Conservation (phyloP, 1,284 basidiomycete genomes). For the Macrocystidia cucumis region DNA sequence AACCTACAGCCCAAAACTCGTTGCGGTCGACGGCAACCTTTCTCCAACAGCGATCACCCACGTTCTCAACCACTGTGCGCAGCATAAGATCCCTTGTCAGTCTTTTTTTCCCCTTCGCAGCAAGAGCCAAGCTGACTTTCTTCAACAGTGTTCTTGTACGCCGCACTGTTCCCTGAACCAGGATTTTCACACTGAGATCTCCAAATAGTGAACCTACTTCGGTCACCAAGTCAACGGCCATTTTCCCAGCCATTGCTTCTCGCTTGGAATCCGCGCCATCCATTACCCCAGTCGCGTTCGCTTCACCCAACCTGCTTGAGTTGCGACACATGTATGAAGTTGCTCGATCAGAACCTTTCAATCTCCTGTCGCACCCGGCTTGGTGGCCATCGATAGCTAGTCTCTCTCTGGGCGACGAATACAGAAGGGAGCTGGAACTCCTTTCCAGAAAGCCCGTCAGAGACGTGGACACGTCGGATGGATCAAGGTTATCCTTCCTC, state of each 20-base stretch:
- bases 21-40: conserved; percentile 84
- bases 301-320: conserved; percentile 79
- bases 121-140: background rate
- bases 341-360: conserved; percentile 34
- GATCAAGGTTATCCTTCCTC: conserved; percentile 59
- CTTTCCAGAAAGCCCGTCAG: conserved; percentile 40
- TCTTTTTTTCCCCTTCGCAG: conserved; percentile 7
- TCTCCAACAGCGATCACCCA: conserved; percentile 42
- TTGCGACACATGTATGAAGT: conserved; percentile 58
- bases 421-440: conserved; percentile 56
- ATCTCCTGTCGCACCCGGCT: conserved; percentile 39
- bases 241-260: conserved; percentile 56
- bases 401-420: conserved; percentile 55
- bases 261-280: conserved; percentile 14
- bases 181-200: too few species aligned
- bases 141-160: conserved; percentile 53
- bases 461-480: conserved; percentile 28
- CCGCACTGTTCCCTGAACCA: conserved; percentile 8
- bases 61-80: conserved; percentile 43
- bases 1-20: conserved; percentile 43
- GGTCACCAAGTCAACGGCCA: conserved; percentile 63
- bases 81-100: conserved; percentile 46
- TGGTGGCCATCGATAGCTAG: conserved; percentile 66
- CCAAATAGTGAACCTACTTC: conserved; percentile 78
- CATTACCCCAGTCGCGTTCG: conserved; percentile 50